Evolutionary conservation across 495 filamentous ascomycete species (phyloP).

Genomic region (Trichoderma parareesei): DNA sequence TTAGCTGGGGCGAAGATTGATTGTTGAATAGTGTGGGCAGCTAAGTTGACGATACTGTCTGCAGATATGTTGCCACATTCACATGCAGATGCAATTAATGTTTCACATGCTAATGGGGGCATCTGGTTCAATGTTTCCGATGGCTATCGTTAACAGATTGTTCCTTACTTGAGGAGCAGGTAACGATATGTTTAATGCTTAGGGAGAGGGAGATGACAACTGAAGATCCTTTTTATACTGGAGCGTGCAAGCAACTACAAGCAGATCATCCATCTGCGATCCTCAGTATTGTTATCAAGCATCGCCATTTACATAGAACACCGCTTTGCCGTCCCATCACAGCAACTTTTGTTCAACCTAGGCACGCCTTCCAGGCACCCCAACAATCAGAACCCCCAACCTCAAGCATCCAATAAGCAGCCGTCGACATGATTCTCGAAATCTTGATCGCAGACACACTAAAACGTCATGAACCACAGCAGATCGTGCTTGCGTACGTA

Average conservation of each 20-base stretch:
- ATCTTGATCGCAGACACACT: background rate
- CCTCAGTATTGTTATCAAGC: too few species aligned
- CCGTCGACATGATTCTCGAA: background rate
- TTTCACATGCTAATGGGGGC: background rate
- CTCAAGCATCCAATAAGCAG: background rate
- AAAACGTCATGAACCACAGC: background rate
- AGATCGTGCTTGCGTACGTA: background rate
- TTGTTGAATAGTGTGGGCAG: background rate
- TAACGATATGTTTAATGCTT: too few species aligned
- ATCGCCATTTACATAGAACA: background rate
- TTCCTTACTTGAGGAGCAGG: too few species aligned
- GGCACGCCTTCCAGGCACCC: background rate
- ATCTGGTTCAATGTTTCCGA: background rate
- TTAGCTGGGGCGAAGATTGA: background rate
- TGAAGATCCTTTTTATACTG: too few species aligned
- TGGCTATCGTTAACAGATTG: background rate
- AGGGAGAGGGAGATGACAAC: too few species aligned
- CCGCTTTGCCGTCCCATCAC: background rate
- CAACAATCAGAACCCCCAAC: background rate
- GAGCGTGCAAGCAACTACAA: too few species aligned
- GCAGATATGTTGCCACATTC: conserved; percentile 5
- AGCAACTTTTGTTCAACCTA: background rate
- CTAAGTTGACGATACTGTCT: background rate
- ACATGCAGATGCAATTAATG: background rate
- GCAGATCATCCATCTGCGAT: too few species aligned